These are phyloP conservation scores for Maudiozyma barnettii DNA, from an alignment of 805 yeast genomes.

Conservation along the genomic window DNA sequence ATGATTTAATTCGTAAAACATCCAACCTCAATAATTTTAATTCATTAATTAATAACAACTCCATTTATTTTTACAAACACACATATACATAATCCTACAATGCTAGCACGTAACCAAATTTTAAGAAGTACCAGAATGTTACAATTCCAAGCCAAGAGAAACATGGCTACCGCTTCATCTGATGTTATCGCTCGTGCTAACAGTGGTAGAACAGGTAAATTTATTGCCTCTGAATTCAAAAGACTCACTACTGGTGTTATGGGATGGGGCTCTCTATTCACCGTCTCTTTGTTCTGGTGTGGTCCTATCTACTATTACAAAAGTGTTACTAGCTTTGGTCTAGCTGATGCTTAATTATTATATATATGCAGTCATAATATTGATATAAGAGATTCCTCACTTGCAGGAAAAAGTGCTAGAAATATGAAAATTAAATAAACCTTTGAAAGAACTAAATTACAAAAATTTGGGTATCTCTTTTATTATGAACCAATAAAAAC, in stretches of 20 bases:
- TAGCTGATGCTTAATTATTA: not conserved
- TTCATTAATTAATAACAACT: too few relatives aligned
- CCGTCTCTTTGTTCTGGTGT: constrained; percentile 23
- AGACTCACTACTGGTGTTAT: constrained; percentile 16
- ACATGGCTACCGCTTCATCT: not conserved
- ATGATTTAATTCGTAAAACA: too few relatives aligned
- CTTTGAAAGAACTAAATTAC: too few relatives aligned
- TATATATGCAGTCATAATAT: not conserved
- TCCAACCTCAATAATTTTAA: too few relatives aligned
- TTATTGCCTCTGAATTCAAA: constrained; percentile 14
- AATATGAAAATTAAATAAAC: not conserved
- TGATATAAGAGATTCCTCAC: not conserved
- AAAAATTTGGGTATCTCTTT: too few relatives aligned
- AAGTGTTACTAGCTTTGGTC: constrained; percentile 1
- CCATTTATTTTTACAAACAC: too few relatives aligned
- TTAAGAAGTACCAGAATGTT: constrained; percentile 1
- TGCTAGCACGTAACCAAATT: not conserved
- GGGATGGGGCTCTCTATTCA: constrained; percentile 14
- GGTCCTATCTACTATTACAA: constrained; percentile 7
- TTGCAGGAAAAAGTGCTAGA: not conserved
- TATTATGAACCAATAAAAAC: too few relatives aligned
- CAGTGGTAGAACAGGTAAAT: not conserved
- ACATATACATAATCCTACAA: not conserved
- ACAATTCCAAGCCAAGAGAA: not conserved
- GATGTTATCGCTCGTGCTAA: not conserved